These are phyloP conservation scores for Eucommia ulmoides DNA, from an alignment of 257 asterid genomes.

Conservation along the genomic window DNA sequence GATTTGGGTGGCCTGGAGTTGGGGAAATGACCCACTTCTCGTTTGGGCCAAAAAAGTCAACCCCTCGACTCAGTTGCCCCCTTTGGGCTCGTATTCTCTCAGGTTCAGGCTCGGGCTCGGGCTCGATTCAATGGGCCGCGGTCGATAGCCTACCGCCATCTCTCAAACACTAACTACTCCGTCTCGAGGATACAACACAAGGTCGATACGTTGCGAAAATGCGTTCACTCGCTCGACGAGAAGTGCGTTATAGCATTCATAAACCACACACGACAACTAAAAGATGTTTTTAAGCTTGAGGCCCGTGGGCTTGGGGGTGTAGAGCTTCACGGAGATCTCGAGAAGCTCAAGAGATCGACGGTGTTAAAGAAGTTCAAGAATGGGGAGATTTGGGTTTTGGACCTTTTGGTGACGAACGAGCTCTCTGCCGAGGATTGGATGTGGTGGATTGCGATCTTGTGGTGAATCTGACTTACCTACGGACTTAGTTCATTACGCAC, in stretches of 20 bases:
- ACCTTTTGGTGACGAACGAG: conserved; percentile 80
- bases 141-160: conserved; percentile 81
- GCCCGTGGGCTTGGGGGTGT: conserved; percentile 91
- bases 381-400: conserved; percentile 68
- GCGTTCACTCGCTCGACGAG: conserved; percentile 78
- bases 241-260: conserved; percentile 77
- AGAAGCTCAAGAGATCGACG: conserved; percentile 67
- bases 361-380: conserved; percentile 61
- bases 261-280: conserved; percentile 78
- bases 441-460: conserved; percentile 84
- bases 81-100: conserved; percentile 23
- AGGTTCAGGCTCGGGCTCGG: conserved; percentile 26
- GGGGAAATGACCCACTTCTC: conserved; percentile 87
- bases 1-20: conserved; percentile 75
- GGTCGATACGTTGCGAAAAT: conserved; percentile 70
- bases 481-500: conserved; percentile 78
- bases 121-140: conserved; percentile 22
- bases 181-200: conserved; percentile 79
- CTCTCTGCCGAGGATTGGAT: conserved; percentile 96
- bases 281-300: conserved; percentile 80
- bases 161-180: conserved; percentile 59
- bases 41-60: conserved; percentile 60
- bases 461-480: conserved; percentile 84
- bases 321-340: conserved; percentile 84
- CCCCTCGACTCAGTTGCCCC: conserved; percentile 43